Conservation (phyloP, 495 filamentous ascomycete species). For the Filosporella fistucella region DNA sequence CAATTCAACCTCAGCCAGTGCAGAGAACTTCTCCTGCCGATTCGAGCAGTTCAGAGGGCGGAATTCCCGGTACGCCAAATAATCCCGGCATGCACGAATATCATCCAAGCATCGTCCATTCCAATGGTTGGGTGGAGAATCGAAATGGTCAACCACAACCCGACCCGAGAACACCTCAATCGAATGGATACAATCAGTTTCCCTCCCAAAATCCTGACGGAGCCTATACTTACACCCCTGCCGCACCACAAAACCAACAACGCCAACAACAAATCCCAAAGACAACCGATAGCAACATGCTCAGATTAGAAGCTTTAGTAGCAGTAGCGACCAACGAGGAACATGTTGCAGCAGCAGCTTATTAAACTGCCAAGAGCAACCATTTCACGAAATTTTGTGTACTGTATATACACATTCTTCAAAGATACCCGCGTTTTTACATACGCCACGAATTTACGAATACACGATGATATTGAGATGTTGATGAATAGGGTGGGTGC, state of each 20-base stretch:
- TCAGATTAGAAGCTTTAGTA: constrained; percentile 76
- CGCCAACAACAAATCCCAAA: constrained; percentile 22
- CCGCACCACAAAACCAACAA: constrained; percentile 11
- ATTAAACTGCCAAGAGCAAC: background rate
- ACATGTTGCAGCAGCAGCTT: constrained; percentile 41
- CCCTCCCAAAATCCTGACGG: constrained; percentile 3
- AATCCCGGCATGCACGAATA: constrained; percentile 7
- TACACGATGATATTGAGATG: background rate
- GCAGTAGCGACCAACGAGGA: constrained; percentile 86
- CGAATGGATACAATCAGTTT: constrained; percentile 7
- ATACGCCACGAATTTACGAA: constrained; percentile 20
- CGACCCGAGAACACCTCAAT: background rate
- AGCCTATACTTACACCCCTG: constrained; percentile 15
- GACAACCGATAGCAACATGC: constrained; percentile 50
- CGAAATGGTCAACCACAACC: constrained; percentile 7
- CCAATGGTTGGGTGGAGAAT: constrained; percentile 21
- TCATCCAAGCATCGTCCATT: constrained; percentile 21
- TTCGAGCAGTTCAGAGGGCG: constrained; percentile 68
- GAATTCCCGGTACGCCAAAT: constrained; percentile 17
- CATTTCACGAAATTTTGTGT: constrained; percentile 8
- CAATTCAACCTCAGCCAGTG: constrained; percentile 16
- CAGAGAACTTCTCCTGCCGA: constrained; percentile 64
- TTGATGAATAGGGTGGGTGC: background rate
- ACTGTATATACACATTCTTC: constrained; percentile 25
- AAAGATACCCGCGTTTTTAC: constrained; percentile 25